Evolutionary conservation across 257 asterid genomes (phyloP), one percentile per base, ranked within the genome.

Genomic region (Cynanchum wilfordii): DNA sequence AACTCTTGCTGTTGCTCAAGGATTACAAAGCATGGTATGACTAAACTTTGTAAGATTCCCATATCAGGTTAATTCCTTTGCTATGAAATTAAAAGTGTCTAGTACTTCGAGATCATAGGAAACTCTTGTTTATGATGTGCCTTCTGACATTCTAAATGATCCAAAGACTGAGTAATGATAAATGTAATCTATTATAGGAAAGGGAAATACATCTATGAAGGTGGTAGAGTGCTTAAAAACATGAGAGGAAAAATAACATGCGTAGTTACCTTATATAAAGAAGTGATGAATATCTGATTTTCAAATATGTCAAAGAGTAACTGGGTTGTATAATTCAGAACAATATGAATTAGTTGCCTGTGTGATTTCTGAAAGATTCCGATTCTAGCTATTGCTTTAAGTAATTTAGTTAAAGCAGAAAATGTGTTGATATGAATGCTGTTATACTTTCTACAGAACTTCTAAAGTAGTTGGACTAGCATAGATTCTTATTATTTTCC

Each of bases 1-100:
- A 81, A 79, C 89, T 71, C 91, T 95, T 78, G 89, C 98, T 83
- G 83, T 66, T 75, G 86, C 92, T 71, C 92, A 92, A 80, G 99
- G 97, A 71, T 76, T 95, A 57, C 83, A 64, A 6, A 88, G 66
- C 79, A 81, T 85, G 90, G 98, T 78, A 82, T 40, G 71, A 5
- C 4, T 17, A 45, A 15, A 69, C n/a, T 4, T 49, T 42, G 54
- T 11, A 49, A 36, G 24, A 29, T 25, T 3, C 20, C 29, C 22
- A 10, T 38, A 1, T 20, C 36, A 13, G 19, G 29, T 44, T 30
- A 56, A 22, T 36, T 13, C 5, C 7, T 25, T n/a, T 54, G 17
- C 51, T 24, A 25, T 17, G 19, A 62, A 59, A 45, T 19, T 59
- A 0, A 40, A 6, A 0, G 12, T 51, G 20, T 59, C 50, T 9